Base-by-base conservation (phyloP, 345 rosid species). In the Aquilaria sinensis region DNA sequence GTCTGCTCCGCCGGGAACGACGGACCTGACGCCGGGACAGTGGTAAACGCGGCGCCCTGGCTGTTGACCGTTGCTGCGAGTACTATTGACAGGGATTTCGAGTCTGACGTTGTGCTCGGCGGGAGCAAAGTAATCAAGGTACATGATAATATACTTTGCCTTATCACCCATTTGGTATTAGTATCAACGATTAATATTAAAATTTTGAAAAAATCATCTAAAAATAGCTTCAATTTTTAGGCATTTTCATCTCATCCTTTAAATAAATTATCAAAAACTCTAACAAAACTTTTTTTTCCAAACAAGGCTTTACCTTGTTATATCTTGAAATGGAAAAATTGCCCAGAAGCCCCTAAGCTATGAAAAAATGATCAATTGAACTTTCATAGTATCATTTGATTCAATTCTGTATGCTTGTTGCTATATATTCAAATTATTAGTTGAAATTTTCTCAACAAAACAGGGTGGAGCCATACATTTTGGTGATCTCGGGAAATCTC, bases 401-500 rank as follows among this genome's bases (percentile, higher is more conserved):
- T 23, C 23, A 23, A 23, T 23, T 23, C 23, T 23, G 23, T 23
- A 23, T 23, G 23, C 31, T 51, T 9, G 10, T 33, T 49, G 48
- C 4, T 23, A 23, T 23, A 23, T 23, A 23, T 23, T 23, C 23
- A 23, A 23, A 23, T 23, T 31, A 4, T 13, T 45, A n/a, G 29
- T 41, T 6, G 47, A 49, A 16, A 29, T n/a, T 14, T 33, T 47
- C 10, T 16, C n/a, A 14, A 66, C 12, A 23, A 57, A 47, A 51
- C 78, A 91, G 96, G 98, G 96, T 0, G 95, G 71, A 73, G 89
- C 76, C 63, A 89, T 89, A 79, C 80, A 82, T 66, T 92, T 92
- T 52, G 77, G 84, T 30, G 65, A 70, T 30, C 77, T 87, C 5
- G 49, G 78, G 23, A 75, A 70, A 31, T 53, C 84, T 32, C 88